Base-by-base conservation (phyloP, 768 basidiomycete species). In the Melanogaster broomeanus region DNA sequence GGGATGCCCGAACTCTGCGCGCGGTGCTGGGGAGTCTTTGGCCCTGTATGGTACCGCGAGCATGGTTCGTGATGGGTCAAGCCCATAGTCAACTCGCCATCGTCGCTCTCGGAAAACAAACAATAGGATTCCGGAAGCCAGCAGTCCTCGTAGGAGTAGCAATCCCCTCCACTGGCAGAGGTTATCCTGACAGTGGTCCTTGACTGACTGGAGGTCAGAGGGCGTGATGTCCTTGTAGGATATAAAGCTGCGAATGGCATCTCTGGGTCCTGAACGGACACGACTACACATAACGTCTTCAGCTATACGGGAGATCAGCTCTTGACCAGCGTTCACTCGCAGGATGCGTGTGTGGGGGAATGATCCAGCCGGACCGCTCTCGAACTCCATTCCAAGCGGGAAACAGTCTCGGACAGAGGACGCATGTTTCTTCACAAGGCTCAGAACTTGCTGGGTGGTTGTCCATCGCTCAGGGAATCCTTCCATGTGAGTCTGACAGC, bases 31-130 rank as follows among this genome's bases (percentile, higher is more conserved):
- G 6, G 73, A 64, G 42, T 82, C 80, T 54, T 79, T 82, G 0
- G 80, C 81, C n/a, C 74, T 67, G 48, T 78, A 82, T 0, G 81
- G 80, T 0, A 82, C 79, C 1, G 80, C 79, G 1, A 81, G 69
- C 55, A 76, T 61, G 1, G 78, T 72, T 4, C 81, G 72, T 6
- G 41, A 53, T 2, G 57, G 57, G 42, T 76, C 75, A 5, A 79
- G 70, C 2, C 81, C 80, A 53, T 78, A 82, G 40, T 82, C 75
- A 0, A 82, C 80, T 27, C 80, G 60, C 77, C 78, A 82, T 11
- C 78, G 71, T 41, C 66, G 69, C 16, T 72, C 65, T 27, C 59
- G 61, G 0, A 82, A 59, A 1, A 63, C 61, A 42, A 73, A 72
- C 2, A 62, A 34, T 2, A 82, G 62, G 9, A 82, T 71, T 0